Evolutionary conservation across 768 basidiomycete genomes (phyloP).

Genomic region (Phaeotremella fagi): DNA sequence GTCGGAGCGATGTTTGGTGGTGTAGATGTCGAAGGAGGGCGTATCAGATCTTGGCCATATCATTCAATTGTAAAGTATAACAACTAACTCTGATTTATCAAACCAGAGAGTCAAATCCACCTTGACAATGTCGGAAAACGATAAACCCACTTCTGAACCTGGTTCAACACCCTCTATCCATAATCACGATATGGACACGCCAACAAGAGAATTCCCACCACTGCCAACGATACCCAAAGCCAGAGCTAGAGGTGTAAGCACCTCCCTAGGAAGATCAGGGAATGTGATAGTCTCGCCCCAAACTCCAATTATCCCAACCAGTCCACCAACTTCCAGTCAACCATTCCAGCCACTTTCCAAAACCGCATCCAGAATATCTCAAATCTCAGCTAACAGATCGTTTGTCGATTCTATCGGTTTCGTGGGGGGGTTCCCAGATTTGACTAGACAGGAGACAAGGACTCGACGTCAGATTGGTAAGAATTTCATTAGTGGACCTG

Average conservation of each 20-base stretch:
- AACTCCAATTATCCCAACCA: neutral
- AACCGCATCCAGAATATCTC: constrained; percentile 6
- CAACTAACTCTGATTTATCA: too few relatives aligned
- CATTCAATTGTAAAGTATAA: too few relatives aligned
- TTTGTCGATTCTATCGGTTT: constrained; percentile 13
- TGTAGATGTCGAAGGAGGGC: too few relatives aligned
- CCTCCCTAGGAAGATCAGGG: neutral
- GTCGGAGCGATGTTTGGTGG: too few relatives aligned
- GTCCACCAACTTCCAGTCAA: neutral
- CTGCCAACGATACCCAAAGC: neutral
- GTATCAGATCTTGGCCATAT: too few relatives aligned
- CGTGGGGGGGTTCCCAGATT: constrained; percentile 9
- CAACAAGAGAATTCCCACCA: neutral
- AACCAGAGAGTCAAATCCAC: too few relatives aligned
- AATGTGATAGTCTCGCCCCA: neutral
- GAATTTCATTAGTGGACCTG: neutral
- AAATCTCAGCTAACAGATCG: constrained; percentile 5
- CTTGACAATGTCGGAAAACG: neutral
- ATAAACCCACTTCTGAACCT: neutral
- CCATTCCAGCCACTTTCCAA: constrained; percentile 9
- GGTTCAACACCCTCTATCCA: too few relatives aligned
- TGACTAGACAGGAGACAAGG: constrained; percentile 8
- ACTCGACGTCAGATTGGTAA: neutral
- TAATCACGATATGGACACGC: neutral
- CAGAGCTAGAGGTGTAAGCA: neutral